These are phyloP conservation scores for Aspergillus hortae DNA, from an alignment of 2,329 filamentous ascomycete species.

Conservation along the genomic window DNA sequence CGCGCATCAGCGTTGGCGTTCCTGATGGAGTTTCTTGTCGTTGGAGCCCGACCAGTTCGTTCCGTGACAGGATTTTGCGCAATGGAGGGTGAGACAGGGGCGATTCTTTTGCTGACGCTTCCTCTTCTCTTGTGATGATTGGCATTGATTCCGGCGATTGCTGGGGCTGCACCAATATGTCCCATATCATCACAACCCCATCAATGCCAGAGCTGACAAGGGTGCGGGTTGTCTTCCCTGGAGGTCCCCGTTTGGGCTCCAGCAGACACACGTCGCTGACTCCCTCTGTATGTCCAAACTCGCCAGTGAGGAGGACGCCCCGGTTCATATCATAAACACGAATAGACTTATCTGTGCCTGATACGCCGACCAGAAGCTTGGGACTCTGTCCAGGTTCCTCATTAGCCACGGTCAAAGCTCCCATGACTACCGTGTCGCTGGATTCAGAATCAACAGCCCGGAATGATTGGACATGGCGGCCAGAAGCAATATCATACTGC, in stretches of 20 bases:
- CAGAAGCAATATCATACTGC: constrained; percentile 61
- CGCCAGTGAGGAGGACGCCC: constrained; percentile 74
- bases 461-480: constrained; percentile 69
- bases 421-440: constrained; percentile 76
- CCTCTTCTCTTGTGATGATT: constrained; percentile 31
- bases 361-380: constrained; percentile 77
- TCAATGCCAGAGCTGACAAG: constrained; percentile 75
- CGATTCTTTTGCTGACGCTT: constrained; percentile 44
- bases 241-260: constrained; percentile 37
- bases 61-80: constrained; percentile 79
- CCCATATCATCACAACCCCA: constrained; percentile 80
- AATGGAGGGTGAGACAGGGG: constrained; percentile 67
- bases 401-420: constrained; percentile 62
- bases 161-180: constrained; percentile 33
- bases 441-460: constrained; percentile 78
- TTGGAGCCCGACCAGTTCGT: constrained; percentile 78
- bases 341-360: constrained; percentile 93
- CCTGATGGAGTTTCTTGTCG: constrained; percentile 45
- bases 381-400: constrained; percentile 56
- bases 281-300: constrained; percentile 93
- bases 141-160: constrained; percentile 28
- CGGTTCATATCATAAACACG: constrained; percentile 78
- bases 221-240: constrained; percentile 42
- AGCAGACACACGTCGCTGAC: constrained; percentile 80
- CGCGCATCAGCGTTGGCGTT: constrained; percentile 43